Evolutionary conservation across 1,284 basidiomycete species (phyloP), one percentile per base, ranked within the genome.

Genomic region (Puccinia brachypodii): DNA sequence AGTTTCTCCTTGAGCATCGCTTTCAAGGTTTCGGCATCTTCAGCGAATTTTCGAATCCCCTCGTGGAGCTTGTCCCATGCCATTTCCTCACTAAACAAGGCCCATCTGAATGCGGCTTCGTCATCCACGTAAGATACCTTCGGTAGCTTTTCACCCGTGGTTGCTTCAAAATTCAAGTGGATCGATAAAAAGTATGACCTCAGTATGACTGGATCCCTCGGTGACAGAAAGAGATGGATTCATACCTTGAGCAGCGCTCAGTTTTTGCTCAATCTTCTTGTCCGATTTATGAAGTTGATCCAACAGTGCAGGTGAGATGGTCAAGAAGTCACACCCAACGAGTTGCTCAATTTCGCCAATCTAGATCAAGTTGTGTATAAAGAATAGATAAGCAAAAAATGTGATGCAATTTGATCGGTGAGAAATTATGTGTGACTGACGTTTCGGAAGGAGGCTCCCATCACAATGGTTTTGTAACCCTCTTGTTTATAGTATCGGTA

Each of bases 401-500:
- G 3, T n/a, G 19, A 64, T 0, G 22, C 25, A n/a, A 50, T 31
- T 62, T 42, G 22, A 36, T 19, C 2, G 2, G 31, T 25, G 50
- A 71, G 31, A 25, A 79, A 72, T 11, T 13, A 22, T 28, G 9
- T 25, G 25, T 7, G 1, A 81, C 47, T 74, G 38, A 94, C 92
- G 89, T 96, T 96, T 87, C 95, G 93, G 95, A 99, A 99, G 78
- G 95, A 97, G 83, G 96, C 96, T 87, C 96, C 96, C 96, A 99
- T 99, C 88, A 99, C 96, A 87, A 98, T 98, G 85, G 96, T 99
- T 87, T 96, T 95, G 91, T 98, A 98, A 84, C 91, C 91, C 89
- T 99, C 91, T 88, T 97, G 95, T 90, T 99, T 99, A 92, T 98
- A 99, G 90, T 98, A 98, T 90, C 79, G 94, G 92, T 93, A 99